A percentile compares a stretch with the other conserved stretches of the same genome.
Evolutionary conservation across 306 rosid species (phyloP).

Genomic region (Acacia acuminata): DNA sequence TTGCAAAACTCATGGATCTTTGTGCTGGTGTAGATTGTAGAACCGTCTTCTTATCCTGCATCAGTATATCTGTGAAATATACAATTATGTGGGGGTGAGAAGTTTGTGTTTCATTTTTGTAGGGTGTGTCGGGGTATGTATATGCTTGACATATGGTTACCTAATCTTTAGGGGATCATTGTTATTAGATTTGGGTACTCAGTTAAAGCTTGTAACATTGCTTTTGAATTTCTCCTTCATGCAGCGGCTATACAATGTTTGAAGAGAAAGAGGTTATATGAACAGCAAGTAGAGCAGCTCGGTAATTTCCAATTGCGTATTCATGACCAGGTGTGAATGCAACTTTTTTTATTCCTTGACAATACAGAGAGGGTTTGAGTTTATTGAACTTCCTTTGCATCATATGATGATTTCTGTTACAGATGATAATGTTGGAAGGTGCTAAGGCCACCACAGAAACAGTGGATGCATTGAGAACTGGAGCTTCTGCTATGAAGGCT

Average conservation of each 20-base stretch:
- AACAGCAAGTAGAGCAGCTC: slow-evolving; percentile 96
- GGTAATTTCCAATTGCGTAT: slow-evolving; percentile 97
- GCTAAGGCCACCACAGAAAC: slow-evolving; percentile 99
- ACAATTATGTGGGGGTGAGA: neutral
- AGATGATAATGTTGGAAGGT: slow-evolving; percentile 99
- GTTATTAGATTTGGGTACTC: neutral
- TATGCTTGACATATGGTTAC: too few relatives aligned
- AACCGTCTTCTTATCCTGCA: neutral
- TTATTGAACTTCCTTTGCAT: slow-evolving; percentile 19
- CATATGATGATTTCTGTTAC: slow-evolving; percentile 35
- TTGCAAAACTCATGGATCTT: neutral
- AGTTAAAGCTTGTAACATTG: neutral
- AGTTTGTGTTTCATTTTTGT: neutral
- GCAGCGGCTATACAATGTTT: slow-evolving; percentile 96
- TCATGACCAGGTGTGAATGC: slow-evolving; percentile 82
- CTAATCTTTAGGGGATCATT: neutral
- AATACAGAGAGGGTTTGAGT: neutral
- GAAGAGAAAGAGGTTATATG: slow-evolving; percentile 92
- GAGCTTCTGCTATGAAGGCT: slow-evolving; percentile 98
- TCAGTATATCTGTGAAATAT: slow-evolving; percentile 1
- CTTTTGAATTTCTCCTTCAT: slow-evolving; percentile 22
- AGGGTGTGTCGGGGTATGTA: neutral
- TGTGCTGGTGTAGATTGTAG: neutral
- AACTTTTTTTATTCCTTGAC: slow-evolving; percentile 3
- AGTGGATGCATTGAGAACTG: slow-evolving; percentile 93